Conservation (phyloP, 225 moss, liverwort and hornwort species). For the Bryum argenteum region DNA sequence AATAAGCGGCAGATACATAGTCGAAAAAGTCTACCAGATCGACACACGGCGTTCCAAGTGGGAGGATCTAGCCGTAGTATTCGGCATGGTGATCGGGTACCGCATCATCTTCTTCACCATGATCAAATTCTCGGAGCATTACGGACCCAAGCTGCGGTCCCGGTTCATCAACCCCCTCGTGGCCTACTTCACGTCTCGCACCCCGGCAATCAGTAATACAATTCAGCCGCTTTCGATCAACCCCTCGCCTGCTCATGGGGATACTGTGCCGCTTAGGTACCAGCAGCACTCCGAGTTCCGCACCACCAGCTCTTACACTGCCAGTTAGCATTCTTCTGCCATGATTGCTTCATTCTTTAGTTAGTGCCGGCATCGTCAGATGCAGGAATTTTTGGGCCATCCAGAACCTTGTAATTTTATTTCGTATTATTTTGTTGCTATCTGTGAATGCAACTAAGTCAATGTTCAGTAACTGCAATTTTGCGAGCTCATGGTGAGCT, state of each 20-base stretch:
- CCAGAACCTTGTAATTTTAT: no score
- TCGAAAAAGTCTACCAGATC: slow-evolving; percentile 39
- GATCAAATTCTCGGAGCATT: slow-evolving; percentile 47
- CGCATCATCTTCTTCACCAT: slow-evolving; percentile 48
- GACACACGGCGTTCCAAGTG: slow-evolving; percentile 39
- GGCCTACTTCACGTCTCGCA: slow-evolving; percentile 19
- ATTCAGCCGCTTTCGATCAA: slow-evolving; percentile 34
- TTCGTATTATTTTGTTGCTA: no score
- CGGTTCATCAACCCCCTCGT: slow-evolving; percentile 26
- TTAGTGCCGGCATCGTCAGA: no score
- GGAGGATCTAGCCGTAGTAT: slow-evolving; percentile 38
- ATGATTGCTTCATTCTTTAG: no score
- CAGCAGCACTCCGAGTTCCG: slow-evolving; percentile 26
- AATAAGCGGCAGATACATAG: slow-evolving; percentile 40
- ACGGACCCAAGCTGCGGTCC: slow-evolving; percentile 26
- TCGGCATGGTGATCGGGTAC: slow-evolving; percentile 46
- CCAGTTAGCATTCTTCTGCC: neutral
- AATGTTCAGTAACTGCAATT: no score
- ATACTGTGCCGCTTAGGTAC: slow-evolving; percentile 32
- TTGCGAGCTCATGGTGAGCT: no score
- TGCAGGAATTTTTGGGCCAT: no score
- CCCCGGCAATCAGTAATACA: slow-evolving; percentile 30
- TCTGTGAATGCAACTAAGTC: no score
- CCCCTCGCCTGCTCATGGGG: slow-evolving; percentile 31
- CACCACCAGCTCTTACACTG: neutral